These are phyloP conservation scores for Cladosporium sp. DNA, from an alignment of 2,329 filamentous ascomycete species.

Conservation along the genomic window DNA sequence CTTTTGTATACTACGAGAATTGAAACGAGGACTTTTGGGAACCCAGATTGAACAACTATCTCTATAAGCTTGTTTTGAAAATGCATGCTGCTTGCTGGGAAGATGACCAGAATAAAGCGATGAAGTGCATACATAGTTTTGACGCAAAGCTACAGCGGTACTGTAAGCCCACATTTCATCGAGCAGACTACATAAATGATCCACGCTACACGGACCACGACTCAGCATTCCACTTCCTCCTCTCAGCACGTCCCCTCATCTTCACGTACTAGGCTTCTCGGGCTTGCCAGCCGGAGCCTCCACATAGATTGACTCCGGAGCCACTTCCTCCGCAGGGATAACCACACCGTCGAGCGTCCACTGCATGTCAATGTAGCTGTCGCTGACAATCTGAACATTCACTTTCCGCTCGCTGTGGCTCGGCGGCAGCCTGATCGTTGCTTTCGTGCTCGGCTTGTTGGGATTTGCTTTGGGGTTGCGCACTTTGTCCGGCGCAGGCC, in stretches of 20 bases:
- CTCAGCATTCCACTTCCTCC: background rate
- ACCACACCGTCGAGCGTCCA: slow-evolving; percentile 59
- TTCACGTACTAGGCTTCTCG: slow-evolving; percentile 30
- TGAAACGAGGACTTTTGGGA: background rate
- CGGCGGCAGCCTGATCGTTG: slow-evolving; percentile 63
- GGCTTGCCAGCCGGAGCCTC: slow-evolving; percentile 32
- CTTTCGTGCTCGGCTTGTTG: slow-evolving; percentile 54
- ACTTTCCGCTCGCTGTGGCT: slow-evolving; percentile 60
- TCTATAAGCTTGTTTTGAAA: background rate
- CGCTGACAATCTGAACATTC: slow-evolving; percentile 78
- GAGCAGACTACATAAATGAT: background rate
- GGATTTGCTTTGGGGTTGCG: slow-evolving; percentile 27
- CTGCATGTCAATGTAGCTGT: slow-evolving; percentile 79
- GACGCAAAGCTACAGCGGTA: background rate
- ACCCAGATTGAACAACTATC: background rate
- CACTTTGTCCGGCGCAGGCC: slow-evolving; percentile 53
- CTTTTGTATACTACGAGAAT: background rate
- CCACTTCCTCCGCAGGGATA: slow-evolving; percentile 44
- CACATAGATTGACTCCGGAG: slow-evolving; percentile 20
- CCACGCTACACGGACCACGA: background rate
- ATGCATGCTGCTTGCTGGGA: background rate
- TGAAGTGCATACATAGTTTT: background rate
- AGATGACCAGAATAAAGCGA: background rate
- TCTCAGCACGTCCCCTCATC: background rate
- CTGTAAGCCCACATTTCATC: background rate